phyloP scores from a whole-genome alignment of 202 grass and related monocot species.

The Carex arenaria region DNA sequence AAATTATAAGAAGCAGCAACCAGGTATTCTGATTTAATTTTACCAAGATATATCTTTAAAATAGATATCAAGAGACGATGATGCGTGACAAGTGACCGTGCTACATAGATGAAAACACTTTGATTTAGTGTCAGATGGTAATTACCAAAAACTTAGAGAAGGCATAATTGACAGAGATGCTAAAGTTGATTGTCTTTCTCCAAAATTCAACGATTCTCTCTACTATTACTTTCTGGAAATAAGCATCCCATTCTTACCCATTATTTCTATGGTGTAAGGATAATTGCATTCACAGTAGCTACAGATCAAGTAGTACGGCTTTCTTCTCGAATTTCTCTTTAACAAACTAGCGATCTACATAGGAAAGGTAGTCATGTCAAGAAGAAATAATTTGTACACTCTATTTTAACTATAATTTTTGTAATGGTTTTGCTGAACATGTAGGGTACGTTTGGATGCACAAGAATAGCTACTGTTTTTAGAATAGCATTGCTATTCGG shows the following conservation, averaged over 20 bases:
- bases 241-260: conserved; percentile 23
- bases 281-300: not conserved
- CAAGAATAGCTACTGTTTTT: too few relatives aligned
- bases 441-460: too few relatives aligned
- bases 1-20: not conserved
- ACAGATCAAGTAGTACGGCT: not conserved
- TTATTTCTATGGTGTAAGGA: not conserved
- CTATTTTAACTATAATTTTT: not conserved
- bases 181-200: not conserved
- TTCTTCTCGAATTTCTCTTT: not conserved
- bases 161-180: conserved; percentile 5
- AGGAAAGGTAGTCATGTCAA: conserved; percentile 10
- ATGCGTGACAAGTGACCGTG: not conserved
- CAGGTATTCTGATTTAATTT: not conserved
- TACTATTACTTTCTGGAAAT: conserved; percentile 8
- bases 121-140: not conserved
- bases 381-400: not conserved
- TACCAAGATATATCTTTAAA: not conserved
- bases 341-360: not conserved
- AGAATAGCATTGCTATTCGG: too few relatives aligned
- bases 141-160: not conserved
- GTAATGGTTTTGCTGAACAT: too few relatives aligned
- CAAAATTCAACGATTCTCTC: conserved; percentile 17
- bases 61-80: not conserved
- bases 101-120: not conserved